Conservation (phyloP, 2,329 filamentous ascomycete species). For the Colletotrichum simmondsii region DNA sequence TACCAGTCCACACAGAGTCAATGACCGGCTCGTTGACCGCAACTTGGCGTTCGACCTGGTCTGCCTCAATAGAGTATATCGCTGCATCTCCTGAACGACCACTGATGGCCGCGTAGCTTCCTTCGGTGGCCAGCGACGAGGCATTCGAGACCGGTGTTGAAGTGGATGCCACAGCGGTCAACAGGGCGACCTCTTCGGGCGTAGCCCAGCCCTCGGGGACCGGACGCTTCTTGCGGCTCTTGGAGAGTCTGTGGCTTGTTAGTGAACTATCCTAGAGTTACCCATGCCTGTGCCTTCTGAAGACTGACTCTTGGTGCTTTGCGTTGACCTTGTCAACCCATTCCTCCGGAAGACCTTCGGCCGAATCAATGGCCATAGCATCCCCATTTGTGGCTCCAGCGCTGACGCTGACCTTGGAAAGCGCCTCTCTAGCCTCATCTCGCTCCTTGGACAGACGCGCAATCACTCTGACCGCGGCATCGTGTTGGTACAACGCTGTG, state of each 20-base stretch:
- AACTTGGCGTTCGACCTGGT: slow-evolving; percentile 74
- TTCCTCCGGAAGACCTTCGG: slow-evolving; percentile 77
- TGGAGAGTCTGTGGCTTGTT: slow-evolving; percentile 73
- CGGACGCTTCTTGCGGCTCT: slow-evolving; percentile 88
- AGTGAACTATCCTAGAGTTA: slow-evolving; percentile 20
- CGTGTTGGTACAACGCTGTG: slow-evolving; percentile 94
- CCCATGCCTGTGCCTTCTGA: not conserved
- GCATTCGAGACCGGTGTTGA: slow-evolving; percentile 59
- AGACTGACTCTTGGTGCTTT: slow-evolving; percentile 80
- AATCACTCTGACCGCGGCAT: slow-evolving; percentile 96
- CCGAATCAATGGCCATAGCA: slow-evolving; percentile 89
- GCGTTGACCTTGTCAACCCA: slow-evolving; percentile 80
- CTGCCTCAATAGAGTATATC: slow-evolving; percentile 78
- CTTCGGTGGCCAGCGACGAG: slow-evolving; percentile 61
- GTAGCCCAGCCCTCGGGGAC: slow-evolving; percentile 88
- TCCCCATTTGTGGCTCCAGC: slow-evolving; percentile 71
- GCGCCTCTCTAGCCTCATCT: slow-evolving; percentile 89
- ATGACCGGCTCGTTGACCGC: slow-evolving; percentile 77
- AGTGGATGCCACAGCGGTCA: slow-evolving; percentile 57
- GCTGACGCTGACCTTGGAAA: slow-evolving; percentile 85
- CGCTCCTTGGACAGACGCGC: slow-evolving; percentile 89
- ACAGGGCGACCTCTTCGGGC: slow-evolving; percentile 71
- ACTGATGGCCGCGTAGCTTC: slow-evolving; percentile 77
- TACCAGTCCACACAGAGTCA: slow-evolving; percentile 70
- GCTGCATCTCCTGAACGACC: slow-evolving; percentile 80